Evolutionary conservation across 768 basidiomycete genomes (phyloP).

Genomic region (Tricholoma sp.): DNA sequence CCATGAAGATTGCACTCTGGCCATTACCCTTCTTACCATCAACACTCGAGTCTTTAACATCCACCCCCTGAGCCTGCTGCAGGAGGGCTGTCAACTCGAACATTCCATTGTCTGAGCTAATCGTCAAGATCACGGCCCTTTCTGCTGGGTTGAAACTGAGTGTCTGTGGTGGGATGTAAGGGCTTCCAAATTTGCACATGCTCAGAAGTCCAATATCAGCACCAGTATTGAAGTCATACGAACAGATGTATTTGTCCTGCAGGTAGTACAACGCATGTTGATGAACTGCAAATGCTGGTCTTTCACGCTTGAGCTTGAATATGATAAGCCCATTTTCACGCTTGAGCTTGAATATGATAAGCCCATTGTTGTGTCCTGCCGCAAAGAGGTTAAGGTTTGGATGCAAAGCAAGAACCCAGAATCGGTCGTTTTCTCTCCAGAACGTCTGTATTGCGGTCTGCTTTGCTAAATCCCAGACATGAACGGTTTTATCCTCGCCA

Average conservation of each 20-base stretch:
- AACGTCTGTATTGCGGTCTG: conserved; percentile 93
- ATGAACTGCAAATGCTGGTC: conserved; percentile 91
- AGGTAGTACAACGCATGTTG: conserved; percentile 92
- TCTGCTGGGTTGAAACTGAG: conserved; percentile 98
- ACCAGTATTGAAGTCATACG: conserved; percentile 89
- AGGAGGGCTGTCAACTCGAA: conserved; percentile 86
- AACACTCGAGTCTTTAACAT: conserved; percentile 85
- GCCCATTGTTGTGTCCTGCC: conserved; percentile 95
- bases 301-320: conserved; percentile 97
- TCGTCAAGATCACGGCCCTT: conserved; percentile 84
- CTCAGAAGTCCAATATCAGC: conserved; percentile 89
- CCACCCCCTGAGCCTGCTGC: conserved; percentile 64
- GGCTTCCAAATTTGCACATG: conserved; percentile 93
- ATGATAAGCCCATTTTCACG: conserved; percentile 97
- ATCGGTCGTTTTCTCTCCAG: conserved; percentile 37
- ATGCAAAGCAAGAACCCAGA: conserved; percentile 96
- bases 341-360: conserved; percentile 99
- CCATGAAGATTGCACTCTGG: conserved; percentile 94
- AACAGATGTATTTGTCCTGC: conserved; percentile 95
- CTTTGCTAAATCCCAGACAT: conserved; percentile 97
- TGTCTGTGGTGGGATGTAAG: conserved; percentile 90
- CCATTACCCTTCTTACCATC: conserved; percentile 92
- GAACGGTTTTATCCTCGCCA: conserved; percentile 97
- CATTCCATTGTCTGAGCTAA: conserved; percentile 86
- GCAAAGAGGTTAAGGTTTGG: conserved; percentile 98